phyloP scores from a whole-genome alignment of 306 rosid genomes.

The Senna tora region DNA sequence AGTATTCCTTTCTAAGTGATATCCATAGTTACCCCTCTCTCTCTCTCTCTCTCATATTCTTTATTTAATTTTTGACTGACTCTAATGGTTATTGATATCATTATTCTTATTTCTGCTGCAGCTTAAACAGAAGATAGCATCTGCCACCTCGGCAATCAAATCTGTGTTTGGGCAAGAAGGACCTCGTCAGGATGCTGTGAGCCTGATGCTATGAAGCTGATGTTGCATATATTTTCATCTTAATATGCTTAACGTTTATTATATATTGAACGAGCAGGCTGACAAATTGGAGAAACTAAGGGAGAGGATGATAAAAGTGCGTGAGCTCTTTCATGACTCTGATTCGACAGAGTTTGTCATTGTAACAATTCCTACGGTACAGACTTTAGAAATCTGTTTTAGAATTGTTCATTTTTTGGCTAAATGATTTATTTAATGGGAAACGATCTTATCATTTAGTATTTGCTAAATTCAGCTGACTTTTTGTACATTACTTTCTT shows the following conservation, averaged over 20 bases:
- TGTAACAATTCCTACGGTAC: slow-evolving; percentile 95
- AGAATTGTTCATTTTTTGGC: not conserved
- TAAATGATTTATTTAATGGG: too few species aligned
- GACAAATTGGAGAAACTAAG: slow-evolving; percentile 84
- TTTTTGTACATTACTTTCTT: not conserved
- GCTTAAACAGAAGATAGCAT: slow-evolving; percentile 88
- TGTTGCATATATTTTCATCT: slow-evolving; percentile 25
- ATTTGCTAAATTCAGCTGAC: too few species aligned
- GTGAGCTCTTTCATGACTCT: slow-evolving; percentile 86
- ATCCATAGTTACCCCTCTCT: not conserved
- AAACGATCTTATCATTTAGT: too few species aligned
- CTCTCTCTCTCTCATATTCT: not conserved
- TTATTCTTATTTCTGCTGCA: slow-evolving; percentile 48
- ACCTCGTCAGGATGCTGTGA: slow-evolving; percentile 58
- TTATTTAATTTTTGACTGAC: slow-evolving; percentile 13
- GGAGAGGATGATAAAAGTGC: slow-evolving; percentile 98
- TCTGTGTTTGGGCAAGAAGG: slow-evolving; percentile 88
- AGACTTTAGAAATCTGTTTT: slow-evolving; percentile 7
- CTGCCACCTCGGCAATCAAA: slow-evolving; percentile 96
- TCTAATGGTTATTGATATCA: slow-evolving; percentile 33
- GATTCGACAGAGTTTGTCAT: slow-evolving; percentile 92
- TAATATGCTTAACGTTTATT: slow-evolving; percentile 37
- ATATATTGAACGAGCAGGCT: slow-evolving; percentile 52
- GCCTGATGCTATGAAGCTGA: slow-evolving; percentile 37
- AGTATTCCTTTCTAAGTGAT: not conserved